phyloP scores from a whole-genome alignment of 108 stramenopile genomes.

The Pseudonitzschia pungens region DNA sequence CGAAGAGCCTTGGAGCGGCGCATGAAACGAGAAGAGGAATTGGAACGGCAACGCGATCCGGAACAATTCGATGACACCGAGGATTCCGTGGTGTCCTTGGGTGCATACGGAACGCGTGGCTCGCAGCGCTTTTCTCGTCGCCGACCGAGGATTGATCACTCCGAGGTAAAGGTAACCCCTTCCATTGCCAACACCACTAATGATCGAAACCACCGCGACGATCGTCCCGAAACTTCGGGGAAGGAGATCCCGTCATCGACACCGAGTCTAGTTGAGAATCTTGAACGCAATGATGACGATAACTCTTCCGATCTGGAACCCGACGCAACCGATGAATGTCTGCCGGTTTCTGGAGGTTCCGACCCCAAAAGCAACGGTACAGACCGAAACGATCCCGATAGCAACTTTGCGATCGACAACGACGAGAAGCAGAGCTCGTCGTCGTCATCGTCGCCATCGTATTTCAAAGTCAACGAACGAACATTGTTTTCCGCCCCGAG shows the following conservation, averaged over 20 bases:
- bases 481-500: neutral
- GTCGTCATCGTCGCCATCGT: neutral
- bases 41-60: neutral
- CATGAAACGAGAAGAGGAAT: neutral
- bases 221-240: neutral
- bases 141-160: no score
- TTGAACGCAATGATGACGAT: no score
- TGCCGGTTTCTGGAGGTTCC: no score
- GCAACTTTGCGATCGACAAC: no score
- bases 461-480: slow-evolving; percentile 10
- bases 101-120: neutral
- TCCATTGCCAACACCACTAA: neutral
- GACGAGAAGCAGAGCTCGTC: no score
- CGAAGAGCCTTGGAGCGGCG: neutral
- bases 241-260: no score
- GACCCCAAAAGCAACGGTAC: neutral
- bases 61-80: slow-evolving; percentile 11
- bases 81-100: neutral
- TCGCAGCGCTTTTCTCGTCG: no score
- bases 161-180: neutral
- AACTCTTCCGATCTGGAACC: neutral
- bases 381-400: no score
- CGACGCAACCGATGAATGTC: neutral
- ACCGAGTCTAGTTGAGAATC: no score
- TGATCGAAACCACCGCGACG: neutral